These are phyloP conservation scores for Yamadazyma conglobata DNA, from an alignment of 1,139 yeast genomes.

Conservation along the genomic window DNA sequence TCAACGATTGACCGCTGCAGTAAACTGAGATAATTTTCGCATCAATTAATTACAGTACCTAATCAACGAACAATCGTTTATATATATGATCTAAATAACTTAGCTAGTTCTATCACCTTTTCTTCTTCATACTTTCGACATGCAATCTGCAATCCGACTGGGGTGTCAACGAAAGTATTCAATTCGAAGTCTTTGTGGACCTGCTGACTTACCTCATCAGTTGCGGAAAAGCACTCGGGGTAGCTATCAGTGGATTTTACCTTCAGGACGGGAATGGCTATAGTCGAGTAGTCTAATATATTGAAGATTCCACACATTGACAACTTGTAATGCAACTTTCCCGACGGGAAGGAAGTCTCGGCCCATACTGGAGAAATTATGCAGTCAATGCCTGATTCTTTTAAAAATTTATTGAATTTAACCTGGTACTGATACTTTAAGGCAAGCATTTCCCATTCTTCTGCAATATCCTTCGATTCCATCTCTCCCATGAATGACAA, in stretches of 20 bases:
- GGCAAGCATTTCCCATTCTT: slow-evolving; percentile 40
- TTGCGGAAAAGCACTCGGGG: slow-evolving; percentile 21
- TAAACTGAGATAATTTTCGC: too few relatives aligned
- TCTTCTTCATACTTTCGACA: slow-evolving; percentile 29
- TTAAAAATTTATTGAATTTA: slow-evolving; percentile 45
- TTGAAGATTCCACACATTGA: slow-evolving; percentile 64
- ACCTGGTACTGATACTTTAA: slow-evolving; percentile 48
- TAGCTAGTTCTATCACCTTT: slow-evolving; percentile 20
- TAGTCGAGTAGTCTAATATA: slow-evolving; percentile 52
- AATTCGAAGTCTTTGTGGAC: slow-evolving; percentile 21
- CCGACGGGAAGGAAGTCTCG: slow-evolving; percentile 62
- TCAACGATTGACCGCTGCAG: too few relatives aligned
- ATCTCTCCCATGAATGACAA: slow-evolving; percentile 46
- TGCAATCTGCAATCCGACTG: slow-evolving; percentile 26
- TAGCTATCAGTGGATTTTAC: slow-evolving; percentile 28
- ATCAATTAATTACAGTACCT: too few relatives aligned
- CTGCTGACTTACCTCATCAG: slow-evolving; percentile 32
- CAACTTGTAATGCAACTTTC: slow-evolving; percentile 53
- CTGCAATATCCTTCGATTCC: slow-evolving; percentile 37
- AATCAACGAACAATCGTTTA: too few relatives aligned
- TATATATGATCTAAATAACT: slow-evolving; percentile 3
- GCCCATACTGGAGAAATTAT: slow-evolving; percentile 60
- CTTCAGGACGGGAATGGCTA: slow-evolving; percentile 50
- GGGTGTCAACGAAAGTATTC: slow-evolving; percentile 23
- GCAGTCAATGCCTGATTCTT: slow-evolving; percentile 54